Evolutionary conservation across 805 yeast genomes (phyloP), one percentile per base, ranked within the genome.

Genomic region (Debaryomyces prosopidis): DNA sequence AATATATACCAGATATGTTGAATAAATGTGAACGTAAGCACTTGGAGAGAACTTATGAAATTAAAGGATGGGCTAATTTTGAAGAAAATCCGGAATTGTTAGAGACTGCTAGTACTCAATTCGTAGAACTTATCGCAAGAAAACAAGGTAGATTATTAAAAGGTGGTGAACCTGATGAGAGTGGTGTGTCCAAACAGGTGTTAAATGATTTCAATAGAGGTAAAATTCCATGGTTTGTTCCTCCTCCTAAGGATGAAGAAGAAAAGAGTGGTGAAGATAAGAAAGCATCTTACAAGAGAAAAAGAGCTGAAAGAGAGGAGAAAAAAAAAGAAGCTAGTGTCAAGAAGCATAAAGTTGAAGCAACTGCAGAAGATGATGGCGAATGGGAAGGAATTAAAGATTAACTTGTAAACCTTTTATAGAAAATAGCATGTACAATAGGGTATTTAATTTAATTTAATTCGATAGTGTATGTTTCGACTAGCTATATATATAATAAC

Each of bases 161-260:
- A 68, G 99, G 99, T 48, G 99, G 97, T 53, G 99, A 94, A 69
- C 96, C 98, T 1, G 98, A 92, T 66, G 97, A 92, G 68, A 76
- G 85, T 53, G 95, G 96, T 58, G 89, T 92, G 45, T 84, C 98
- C 33, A 92, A 90, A 66, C 85, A 85, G 60, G 85, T 92, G 26
- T 79, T 92, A 65, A 89, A 89, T 57, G 99, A 92, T 66, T 92
- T 92, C 76, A 92, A 90, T 69, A 81, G 99, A 68, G 99, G 99
- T 50, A 89, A 89, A 60, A 92, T 92, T 44, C 99, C 99, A 18
- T 92, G 99, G 99, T 92, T 92, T 64, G 89, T 89, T 27, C 83
- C 94, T 20, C 99, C 99, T 23, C 97, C 98, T 35, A 80, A 84
- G 54, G 87, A 81, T 50, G 77, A 71, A 19, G 84, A 78, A 43